Conservation (phyloP, 2,329 filamentous ascomycete species). For the Tetracladium maxilliforme region DNA sequence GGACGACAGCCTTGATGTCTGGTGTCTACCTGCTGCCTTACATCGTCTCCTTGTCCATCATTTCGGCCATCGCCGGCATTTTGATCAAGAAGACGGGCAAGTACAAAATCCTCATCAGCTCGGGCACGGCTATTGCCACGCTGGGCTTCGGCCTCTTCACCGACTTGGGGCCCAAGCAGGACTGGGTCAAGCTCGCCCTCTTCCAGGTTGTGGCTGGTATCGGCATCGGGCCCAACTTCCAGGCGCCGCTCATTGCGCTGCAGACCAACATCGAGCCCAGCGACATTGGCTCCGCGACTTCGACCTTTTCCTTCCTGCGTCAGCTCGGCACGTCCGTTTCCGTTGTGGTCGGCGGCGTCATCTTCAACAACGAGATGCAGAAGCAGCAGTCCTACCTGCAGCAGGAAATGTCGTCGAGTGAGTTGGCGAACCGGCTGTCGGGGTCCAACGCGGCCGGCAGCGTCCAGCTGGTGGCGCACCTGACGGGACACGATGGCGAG, state of each 20-base stretch:
- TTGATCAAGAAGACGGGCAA: slow-evolving; percentile 49
- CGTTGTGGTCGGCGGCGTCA: slow-evolving; percentile 60
- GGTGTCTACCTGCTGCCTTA: slow-evolving; percentile 63
- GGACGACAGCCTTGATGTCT: slow-evolving; percentile 52
- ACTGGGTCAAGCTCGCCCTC: slow-evolving; percentile 40
- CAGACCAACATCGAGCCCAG: slow-evolving; percentile 45
- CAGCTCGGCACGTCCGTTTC: slow-evolving; percentile 54
- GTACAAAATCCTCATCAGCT: slow-evolving; percentile 45
- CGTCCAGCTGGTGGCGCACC: slow-evolving; percentile 3
- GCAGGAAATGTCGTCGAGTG: slow-evolving; percentile 4
- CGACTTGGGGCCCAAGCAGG: slow-evolving; percentile 38
- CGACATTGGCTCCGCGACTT: slow-evolving; percentile 55
- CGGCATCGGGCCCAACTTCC: slow-evolving; percentile 55
- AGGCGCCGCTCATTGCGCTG: slow-evolving; percentile 52
- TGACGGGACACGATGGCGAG: too few species aligned
- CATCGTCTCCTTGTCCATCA: slow-evolving; percentile 50
- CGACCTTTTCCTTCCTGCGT: slow-evolving; percentile 49
- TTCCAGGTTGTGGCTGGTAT: slow-evolving; percentile 50
- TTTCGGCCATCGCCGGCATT: slow-evolving; percentile 41
- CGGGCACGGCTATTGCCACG: slow-evolving; percentile 41
- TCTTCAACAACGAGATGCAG: slow-evolving; percentile 65
- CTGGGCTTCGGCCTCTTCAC: slow-evolving; percentile 52
- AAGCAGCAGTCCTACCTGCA: slow-evolving; percentile 7
- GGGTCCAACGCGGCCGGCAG: slow-evolving; percentile 13
- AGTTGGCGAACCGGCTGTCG: slow-evolving; percentile 19